A percentile compares a stretch with the other conserved stretches of the same genome.
Conservation (phyloP, 345 rosid species). For the Mallotus nudiflorus region DNA sequence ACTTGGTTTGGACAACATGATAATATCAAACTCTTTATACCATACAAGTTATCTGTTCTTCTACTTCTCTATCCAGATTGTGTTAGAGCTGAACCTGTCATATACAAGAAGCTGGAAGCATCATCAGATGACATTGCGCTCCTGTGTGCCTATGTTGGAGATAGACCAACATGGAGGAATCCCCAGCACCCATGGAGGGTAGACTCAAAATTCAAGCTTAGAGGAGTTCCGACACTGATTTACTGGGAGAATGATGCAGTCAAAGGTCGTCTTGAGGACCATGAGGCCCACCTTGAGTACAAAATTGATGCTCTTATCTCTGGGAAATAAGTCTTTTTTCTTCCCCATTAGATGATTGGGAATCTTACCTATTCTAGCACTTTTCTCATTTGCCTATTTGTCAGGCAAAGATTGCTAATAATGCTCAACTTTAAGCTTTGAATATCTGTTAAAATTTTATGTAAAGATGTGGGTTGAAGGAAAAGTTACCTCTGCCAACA, state of each 20-base stretch:
- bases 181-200: constrained; percentile 72
- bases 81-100: constrained; percentile 93
- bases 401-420: neutral
- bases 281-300: constrained; percentile 71
- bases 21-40: neutral
- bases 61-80: constrained; percentile 46
- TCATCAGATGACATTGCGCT: constrained; percentile 54
- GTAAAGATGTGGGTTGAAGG: no score
- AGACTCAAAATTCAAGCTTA: constrained; percentile 69
- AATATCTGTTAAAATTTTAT: neutral
- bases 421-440: constrained; percentile 1
- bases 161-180: constrained; percentile 81
- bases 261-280: constrained; percentile 70
- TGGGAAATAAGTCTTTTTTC: constrained; percentile 15
- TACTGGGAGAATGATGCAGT: constrained; percentile 59
- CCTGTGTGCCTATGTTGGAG: constrained; percentile 78
- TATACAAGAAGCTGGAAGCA: constrained; percentile 67
- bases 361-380: neutral
- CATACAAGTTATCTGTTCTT: neutral
- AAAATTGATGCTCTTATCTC: constrained; percentile 59
- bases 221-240: constrained; percentile 78
- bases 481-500: neutral
- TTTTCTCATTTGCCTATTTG: neutral
- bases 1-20: neutral
- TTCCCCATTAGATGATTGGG: neutral